Evolutionary conservation across 2,329 filamentous ascomycete species (phyloP).

Genomic region (Colletotrichum musae): DNA sequence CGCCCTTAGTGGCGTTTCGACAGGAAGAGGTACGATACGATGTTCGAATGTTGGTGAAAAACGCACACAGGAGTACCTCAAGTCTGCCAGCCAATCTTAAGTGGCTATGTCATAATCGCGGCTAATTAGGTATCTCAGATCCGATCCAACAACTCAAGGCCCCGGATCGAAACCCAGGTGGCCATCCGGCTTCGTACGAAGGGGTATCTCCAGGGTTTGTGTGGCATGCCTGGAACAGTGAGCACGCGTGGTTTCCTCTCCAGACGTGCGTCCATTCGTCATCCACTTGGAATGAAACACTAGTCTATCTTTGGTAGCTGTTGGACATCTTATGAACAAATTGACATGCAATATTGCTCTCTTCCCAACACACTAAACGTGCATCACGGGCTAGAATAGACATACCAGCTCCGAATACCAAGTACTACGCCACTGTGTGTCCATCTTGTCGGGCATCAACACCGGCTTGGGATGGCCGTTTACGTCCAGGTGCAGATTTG

Average conservation of each 20-base stretch:
- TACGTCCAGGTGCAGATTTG: conserved; percentile 14
- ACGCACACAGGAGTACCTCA: too few relatives aligned
- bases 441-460: conserved; percentile 9
- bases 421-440: conserved; percentile 18
- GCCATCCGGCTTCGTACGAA: not conserved
- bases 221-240: too few relatives aligned
- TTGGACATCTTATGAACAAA: conserved; percentile 5
- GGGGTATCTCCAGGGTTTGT: not conserved
- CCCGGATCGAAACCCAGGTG: not conserved
- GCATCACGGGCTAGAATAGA: conserved; percentile 4
- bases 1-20: not conserved
- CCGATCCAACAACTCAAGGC: conserved; percentile 2
- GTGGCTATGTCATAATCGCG: too few relatives aligned
- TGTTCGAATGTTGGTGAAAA: too few relatives aligned
- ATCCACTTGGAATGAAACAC: not conserved
- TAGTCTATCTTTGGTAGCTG: conserved; percentile 25
- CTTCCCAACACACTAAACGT: conserved; percentile 1
- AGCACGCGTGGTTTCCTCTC: too few relatives aligned
- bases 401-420: not conserved
- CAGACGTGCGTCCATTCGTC: too few relatives aligned
- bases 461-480: not conserved
- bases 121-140: not conserved
- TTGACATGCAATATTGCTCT: conserved; percentile 5
- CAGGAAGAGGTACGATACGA: not conserved
- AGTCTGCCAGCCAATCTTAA: too few relatives aligned